phyloP scores from a whole-genome alignment of 2,329 filamentous ascomycete species.

The Aspergillus sp. region DNA sequence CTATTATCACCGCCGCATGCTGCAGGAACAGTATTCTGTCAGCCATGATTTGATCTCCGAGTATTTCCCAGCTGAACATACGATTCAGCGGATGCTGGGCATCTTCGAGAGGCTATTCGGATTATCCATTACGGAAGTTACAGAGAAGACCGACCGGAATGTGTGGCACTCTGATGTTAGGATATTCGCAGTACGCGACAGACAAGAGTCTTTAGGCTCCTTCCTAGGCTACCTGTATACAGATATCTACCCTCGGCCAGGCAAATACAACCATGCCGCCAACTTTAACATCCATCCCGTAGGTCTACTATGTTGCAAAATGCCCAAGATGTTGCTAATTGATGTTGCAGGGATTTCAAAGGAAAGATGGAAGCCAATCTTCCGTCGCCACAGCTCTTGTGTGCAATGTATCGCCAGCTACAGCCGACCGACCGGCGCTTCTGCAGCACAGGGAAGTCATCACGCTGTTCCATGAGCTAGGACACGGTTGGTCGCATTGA shows the following conservation, averaged over 20 bases:
- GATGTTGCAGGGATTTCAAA: background rate
- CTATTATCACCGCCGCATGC: slow-evolving; percentile 3
- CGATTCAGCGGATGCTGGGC: background rate
- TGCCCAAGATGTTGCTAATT: rapidly evolving
- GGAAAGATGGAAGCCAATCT: background rate
- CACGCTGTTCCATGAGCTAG: slow-evolving; percentile 4
- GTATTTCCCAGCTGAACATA: slow-evolving; percentile 1
- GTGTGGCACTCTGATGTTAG: background rate
- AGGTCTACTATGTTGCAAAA: background rate
- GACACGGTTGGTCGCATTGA: background rate
- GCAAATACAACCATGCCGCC: slow-evolving; percentile 9
- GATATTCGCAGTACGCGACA: background rate
- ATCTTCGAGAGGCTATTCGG: slow-evolving; percentile 1
- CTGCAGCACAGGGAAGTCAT: slow-evolving; percentile 3
- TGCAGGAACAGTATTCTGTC: background rate
- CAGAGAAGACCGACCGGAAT: background rate
- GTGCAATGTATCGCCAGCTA: slow-evolving; percentile 3
- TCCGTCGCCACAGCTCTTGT: background rate
- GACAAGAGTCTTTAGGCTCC: background rate
- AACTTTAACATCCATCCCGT: slow-evolving; percentile 5
- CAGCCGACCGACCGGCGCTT: background rate
- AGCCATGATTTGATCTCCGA: background rate
- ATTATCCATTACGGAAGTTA: background rate
- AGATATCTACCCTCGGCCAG: slow-evolving; percentile 1
- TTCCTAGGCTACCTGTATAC: background rate